A percentile compares a stretch with the other conserved stretches of the same genome.
Conservation (phyloP, 2,329 filamentous ascomycete genomes). For the Nothopassalora personata region DNA sequence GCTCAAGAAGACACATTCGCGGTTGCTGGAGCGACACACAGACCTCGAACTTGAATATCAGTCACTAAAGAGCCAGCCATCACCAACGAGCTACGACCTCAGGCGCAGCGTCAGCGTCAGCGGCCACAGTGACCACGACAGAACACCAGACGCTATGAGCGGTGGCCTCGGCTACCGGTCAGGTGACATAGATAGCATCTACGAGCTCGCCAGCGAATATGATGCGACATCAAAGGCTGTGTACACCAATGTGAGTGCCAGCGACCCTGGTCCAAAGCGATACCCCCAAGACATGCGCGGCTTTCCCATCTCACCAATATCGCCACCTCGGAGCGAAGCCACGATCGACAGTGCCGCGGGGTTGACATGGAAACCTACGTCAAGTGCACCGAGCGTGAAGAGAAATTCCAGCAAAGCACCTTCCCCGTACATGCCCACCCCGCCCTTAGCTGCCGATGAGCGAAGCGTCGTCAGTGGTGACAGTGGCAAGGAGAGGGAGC, state of each 20-base stretch:
- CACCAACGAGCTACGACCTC: constrained; percentile 13
- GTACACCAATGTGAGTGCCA: constrained; percentile 16
- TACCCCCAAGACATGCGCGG: constrained; percentile 7
- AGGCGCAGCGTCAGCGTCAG: constrained; percentile 4
- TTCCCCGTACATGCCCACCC: constrained; percentile 25
- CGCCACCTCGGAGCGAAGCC: constrained; percentile 20
- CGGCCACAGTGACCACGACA: neutral
- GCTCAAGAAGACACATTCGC: constrained; percentile 49
- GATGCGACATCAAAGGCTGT: constrained; percentile 8
- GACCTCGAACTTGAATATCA: constrained; percentile 39
- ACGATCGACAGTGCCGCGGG: constrained; percentile 18
- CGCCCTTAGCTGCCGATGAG: constrained; percentile 27
- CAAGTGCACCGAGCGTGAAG: constrained; percentile 7
- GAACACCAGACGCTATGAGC: constrained; percentile 14
- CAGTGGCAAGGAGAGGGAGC: constrained; percentile 21
- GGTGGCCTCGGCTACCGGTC: constrained; percentile 13
- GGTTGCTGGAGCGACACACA: constrained; percentile 47
- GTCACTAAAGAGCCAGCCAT: constrained; percentile 25
- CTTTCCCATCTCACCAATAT: constrained; percentile 12
- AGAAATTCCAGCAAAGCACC: constrained; percentile 22
- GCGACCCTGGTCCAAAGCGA: constrained; percentile 16
- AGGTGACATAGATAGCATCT: constrained; percentile 20
- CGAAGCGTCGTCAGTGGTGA: constrained; percentile 27
- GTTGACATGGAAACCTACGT: constrained; percentile 23
- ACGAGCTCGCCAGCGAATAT: constrained; percentile 22